Percentiles rank a stretch among this genome's conserved stretches.
Conservation (phyloP, 305 asterid species). For the Fraxinus latifolia region DNA sequence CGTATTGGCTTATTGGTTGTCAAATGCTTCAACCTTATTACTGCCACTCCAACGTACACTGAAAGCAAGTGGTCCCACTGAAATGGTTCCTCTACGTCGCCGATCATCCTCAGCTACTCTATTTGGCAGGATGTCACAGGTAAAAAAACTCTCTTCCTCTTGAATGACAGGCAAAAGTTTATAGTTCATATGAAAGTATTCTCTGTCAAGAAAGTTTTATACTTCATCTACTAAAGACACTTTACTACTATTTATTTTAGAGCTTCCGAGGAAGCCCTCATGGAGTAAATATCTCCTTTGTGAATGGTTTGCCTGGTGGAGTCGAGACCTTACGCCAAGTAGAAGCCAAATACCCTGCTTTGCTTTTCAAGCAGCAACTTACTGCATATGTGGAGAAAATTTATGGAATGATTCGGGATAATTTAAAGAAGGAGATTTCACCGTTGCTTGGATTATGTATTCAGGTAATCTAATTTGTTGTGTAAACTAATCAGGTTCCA, state of each 20-base stretch:
- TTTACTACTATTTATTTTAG: conserved; percentile 34
- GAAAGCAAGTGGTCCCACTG: conserved; percentile 64
- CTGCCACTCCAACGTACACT: conserved; percentile 63
- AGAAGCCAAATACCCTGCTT: conserved; percentile 86
- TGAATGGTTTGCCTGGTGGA: conserved; percentile 62
- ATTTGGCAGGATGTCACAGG: conserved; percentile 61
- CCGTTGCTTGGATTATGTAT: conserved; percentile 70
- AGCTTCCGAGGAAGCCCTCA: conserved; percentile 84
- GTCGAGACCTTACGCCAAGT: conserved; percentile 81
- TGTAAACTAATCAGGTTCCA: conserved; percentile 18
- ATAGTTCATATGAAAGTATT: neutral
- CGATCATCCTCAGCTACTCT: conserved; percentile 58
- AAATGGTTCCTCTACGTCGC: conserved; percentile 59
- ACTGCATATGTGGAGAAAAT: conserved; percentile 72
- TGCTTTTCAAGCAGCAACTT: conserved; percentile 69
- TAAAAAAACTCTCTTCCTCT: conserved; percentile 16
- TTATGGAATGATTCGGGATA: conserved; percentile 67
- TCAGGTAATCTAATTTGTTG: conserved; percentile 38
- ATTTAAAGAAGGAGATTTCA: conserved; percentile 65
- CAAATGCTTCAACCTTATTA: conserved; percentile 62
- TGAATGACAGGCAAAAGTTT: neutral
- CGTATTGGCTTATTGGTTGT: conserved; percentile 62
- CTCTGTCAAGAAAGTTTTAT: neutral
- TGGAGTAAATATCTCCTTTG: conserved; percentile 67
- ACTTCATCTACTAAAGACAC: conserved; percentile 16